Percentiles rank a stretch among this genome's conserved stretches.
Conservation (phyloP, 73 alveolate genomes). For the Symbiodinium pilosum region DNA sequence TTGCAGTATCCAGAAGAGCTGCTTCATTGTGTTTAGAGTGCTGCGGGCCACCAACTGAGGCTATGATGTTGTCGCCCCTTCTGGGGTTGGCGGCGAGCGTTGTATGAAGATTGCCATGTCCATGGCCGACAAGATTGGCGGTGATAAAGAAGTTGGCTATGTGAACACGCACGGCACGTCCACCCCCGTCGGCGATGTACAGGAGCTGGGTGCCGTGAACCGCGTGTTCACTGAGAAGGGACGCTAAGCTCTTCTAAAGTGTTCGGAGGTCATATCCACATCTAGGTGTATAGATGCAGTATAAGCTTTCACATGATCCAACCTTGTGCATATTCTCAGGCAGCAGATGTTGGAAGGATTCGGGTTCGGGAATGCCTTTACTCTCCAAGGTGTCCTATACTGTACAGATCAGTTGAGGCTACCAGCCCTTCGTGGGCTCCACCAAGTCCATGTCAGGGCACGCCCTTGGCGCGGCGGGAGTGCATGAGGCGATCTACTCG, state of each 20-base stretch:
- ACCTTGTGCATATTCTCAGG: no score
- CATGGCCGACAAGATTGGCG: conserved; percentile 72
- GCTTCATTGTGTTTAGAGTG: no score
- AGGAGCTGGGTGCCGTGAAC: conserved; percentile 93
- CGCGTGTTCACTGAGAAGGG: conserved; percentile 86
- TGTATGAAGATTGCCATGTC: conserved; percentile 90
- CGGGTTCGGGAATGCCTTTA: no score
- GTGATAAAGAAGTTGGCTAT: conserved; percentile 71
- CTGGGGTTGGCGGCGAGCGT: conserved; percentile 37
- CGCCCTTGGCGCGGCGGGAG: conserved; percentile 91
- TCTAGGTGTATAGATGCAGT: no score
- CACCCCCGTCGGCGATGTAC: conserved; percentile 92
- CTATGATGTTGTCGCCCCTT: conserved; percentile 92
- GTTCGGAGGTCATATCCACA: no score
- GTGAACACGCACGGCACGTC: conserved; percentile 95
- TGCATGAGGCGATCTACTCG: conserved; percentile 82
- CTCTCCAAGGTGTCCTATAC: no score
- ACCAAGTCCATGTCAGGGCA: conserved; percentile 94
- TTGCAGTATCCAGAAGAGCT: no score
- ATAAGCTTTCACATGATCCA: no score
- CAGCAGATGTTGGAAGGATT: no score
- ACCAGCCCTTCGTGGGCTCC: conserved; percentile 89
- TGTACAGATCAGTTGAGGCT: no score
- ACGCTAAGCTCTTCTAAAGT: no score
- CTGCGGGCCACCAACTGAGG: neutral